Evolutionary conservation across 345 rosid species (phyloP).

Genomic region (Camelina sativa): DNA sequence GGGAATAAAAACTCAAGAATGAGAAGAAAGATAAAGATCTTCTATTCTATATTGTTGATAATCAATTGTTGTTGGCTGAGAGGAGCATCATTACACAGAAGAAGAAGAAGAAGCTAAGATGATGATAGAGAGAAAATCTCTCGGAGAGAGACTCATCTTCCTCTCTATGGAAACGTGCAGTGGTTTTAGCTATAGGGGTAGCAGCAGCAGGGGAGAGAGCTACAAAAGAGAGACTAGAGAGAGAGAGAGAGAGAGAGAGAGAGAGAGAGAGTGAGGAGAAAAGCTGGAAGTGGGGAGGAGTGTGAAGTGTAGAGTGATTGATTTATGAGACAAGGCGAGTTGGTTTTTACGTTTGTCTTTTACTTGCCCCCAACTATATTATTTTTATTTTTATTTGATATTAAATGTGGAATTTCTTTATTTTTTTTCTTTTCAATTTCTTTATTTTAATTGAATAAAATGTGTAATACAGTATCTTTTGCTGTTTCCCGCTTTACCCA

Average conservation of each 20-base stretch:
- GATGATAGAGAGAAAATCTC: conserved; percentile 42
- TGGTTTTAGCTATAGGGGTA: conserved; percentile 23
- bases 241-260: too few species aligned
- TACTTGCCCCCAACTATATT: conserved; percentile 31
- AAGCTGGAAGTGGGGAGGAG: conserved; percentile 40
- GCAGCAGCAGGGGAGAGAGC: conserved; percentile 20
- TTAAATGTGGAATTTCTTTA: conserved; percentile 9
- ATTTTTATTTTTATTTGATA: conserved; percentile 13
- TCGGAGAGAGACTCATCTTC: conserved; percentile 43
- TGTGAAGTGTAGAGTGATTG: conserved; percentile 36
- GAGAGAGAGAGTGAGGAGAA: conserved; percentile 29
- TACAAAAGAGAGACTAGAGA: conserved; percentile 39
- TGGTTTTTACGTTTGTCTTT: conserved; percentile 65
- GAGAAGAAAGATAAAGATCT: conserved; percentile 44
- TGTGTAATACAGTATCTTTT: conserved; percentile 31
- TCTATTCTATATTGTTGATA: conserved; percentile 3
- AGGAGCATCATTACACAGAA: conserved; percentile 33
- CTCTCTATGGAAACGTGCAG: conserved; percentile 37
- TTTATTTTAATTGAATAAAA: neutral
- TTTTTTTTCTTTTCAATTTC: neutral
- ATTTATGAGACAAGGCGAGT: conserved; percentile 47
- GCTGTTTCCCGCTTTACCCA: conserved; percentile 43
- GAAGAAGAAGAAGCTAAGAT: conserved; percentile 38
- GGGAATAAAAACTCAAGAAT: conserved; percentile 38
- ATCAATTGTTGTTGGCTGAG: conserved; percentile 18